Evolutionary conservation across 2,329 filamentous ascomycete genomes (phyloP).

Genomic region (Pyrenochaeta sp.): DNA sequence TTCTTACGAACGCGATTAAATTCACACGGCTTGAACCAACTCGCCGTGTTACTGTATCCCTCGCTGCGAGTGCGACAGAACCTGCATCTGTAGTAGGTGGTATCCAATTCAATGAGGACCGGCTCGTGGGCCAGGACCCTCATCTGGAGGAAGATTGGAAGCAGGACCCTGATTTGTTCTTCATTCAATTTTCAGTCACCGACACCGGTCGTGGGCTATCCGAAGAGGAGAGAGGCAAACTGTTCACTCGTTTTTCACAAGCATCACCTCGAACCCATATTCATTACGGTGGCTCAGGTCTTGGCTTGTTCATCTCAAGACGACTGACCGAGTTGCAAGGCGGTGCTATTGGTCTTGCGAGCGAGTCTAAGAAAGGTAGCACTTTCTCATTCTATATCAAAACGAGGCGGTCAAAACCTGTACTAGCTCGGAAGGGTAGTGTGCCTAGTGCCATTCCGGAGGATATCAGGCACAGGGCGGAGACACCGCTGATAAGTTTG

Average conservation of each 20-base stretch:
- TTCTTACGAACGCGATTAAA: slow-evolving; percentile 56
- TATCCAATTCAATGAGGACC: slow-evolving; percentile 37
- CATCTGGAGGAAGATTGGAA: slow-evolving; percentile 45
- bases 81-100: slow-evolving; percentile 44
- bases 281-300: slow-evolving; percentile 51
- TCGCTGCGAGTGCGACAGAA: slow-evolving; percentile 42
- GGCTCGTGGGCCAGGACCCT: slow-evolving; percentile 26
- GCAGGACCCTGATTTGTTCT: slow-evolving; percentile 36
- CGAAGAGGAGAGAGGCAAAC: slow-evolving; percentile 42
- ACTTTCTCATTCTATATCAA: slow-evolving; percentile 47
- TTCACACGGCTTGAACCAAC: slow-evolving; percentile 50
- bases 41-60: slow-evolving; percentile 48
- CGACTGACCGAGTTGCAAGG: slow-evolving; percentile 44
- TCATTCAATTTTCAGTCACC: slow-evolving; percentile 46
- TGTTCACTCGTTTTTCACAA: slow-evolving; percentile 45
- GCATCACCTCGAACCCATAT: slow-evolving; percentile 45
- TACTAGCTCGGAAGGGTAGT: slow-evolving; percentile 22
- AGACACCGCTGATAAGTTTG: slow-evolving; percentile 8
- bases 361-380: slow-evolving; percentile 32
- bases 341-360: slow-evolving; percentile 41
- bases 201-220: slow-evolving; percentile 54
- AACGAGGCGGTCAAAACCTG: slow-evolving; percentile 22
- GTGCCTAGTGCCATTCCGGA: slow-evolving; percentile 28
- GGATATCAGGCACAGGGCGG: slow-evolving; percentile 28
- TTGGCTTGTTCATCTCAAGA: slow-evolving; percentile 46